Percentiles rank a stretch among this genome's conserved stretches.
These are phyloP conservation scores for Delitschia confertaspora DNA, from an alignment of 495 filamentous ascomycete species.

Conservation along the genomic window DNA sequence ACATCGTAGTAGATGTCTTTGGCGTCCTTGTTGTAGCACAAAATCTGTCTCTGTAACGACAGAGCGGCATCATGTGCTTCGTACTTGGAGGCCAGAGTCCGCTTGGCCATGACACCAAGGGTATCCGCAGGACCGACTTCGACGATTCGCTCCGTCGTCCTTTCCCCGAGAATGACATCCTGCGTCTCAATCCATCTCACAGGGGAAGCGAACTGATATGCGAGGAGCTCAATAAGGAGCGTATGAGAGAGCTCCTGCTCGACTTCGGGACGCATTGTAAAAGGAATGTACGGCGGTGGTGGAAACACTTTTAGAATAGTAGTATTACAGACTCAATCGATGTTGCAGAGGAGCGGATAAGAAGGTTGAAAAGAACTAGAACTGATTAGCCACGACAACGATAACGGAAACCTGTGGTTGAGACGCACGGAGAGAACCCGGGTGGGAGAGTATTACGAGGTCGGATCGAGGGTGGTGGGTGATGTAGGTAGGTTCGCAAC, in stretches of 20 bases:
- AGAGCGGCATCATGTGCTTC: conserved; percentile 97
- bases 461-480: too few species aligned
- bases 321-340: conserved; percentile 2
- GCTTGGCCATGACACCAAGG: conserved; percentile 94
- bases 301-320: not conserved
- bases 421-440: too few species aligned
- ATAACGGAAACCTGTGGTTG: too few species aligned
- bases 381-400: too few species aligned
- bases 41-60: conserved; percentile 89
- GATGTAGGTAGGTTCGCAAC: too few species aligned
- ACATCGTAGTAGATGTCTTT: conserved; percentile 99
- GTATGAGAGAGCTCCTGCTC: conserved; percentile 98
- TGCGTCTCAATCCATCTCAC: conserved; percentile 99
- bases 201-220: conserved; percentile 97
- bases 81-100: conserved; percentile 93
- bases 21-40: conserved; percentile 98
- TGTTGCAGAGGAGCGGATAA: not conserved
- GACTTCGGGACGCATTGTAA: conserved; percentile 89
- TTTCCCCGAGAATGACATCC: conserved; percentile 96
- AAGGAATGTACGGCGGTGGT: conserved; percentile 12
- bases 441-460: too few species aligned
- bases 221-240: conserved; percentile 92
- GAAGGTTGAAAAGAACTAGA: too few species aligned
- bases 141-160: conserved; percentile 91
- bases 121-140: conserved; percentile 97